Base-by-base conservation (phyloP, 129 eudicot species). In the Ambrosia artemisiifolia region DNA sequence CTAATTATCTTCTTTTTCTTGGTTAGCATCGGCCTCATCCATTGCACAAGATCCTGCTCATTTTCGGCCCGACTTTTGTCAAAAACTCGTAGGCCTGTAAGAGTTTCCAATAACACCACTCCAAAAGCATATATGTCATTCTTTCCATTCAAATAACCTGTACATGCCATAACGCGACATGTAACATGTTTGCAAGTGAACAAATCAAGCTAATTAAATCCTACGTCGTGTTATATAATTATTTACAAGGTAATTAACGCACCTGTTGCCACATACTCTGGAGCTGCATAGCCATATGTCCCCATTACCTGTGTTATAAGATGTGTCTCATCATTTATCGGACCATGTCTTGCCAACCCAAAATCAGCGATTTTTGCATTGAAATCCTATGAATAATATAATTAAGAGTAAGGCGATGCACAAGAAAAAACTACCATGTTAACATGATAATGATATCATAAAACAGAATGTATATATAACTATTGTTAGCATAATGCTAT, bases 41-140 rank as follows among this genome's bases (percentile, higher is more conserved):
- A 79, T 16, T 79, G 72, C 42, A 76, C 78, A 61, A 79, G 57
- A 75, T 67, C 70, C 13, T 40, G 74, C 74, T 75, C 55, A 4
- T 43, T 67, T 2, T 60, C 0, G 6, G 80, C 69, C 0, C 84
- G 70, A 1, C 67, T 59, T 1, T 6, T 20, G 53, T 85, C 90
- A 62, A 65, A 14, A 43, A 72, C 80, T 0, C 55, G 66, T 40
- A 71, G 65, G 24, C 75, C 75, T 5, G 66, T 71, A 19, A 71
- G 66, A 7, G 66, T 20, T 71, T 71, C 75, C 55, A 71, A 5
- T 56, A 85, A 71, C 42, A 85, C 84, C 48, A 85, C 84, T 66
- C 90, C 90, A 63, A 82, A 79, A 16, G 80, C 67, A 69, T 82
- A 82, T 49, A 85, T 36, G 51, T 85, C 87, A 40, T 79, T 85